Evolutionary conservation across 2,329 filamentous ascomycete species (phyloP).

Genomic region (Diaporthe nobilis): DNA sequence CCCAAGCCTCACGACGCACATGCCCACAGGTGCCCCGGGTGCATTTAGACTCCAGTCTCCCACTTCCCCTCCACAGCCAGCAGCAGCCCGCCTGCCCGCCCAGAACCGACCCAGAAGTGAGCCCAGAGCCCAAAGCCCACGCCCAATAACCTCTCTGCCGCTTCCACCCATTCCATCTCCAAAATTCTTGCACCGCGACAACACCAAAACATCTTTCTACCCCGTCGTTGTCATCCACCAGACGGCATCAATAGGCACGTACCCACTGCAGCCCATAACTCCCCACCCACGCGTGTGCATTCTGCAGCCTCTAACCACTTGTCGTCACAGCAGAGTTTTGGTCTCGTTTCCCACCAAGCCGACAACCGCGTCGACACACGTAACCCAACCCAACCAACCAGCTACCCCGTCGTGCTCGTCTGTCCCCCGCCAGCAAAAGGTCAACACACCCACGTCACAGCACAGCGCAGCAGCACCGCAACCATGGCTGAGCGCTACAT

Average conservation of each 20-base stretch:
- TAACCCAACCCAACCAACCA: constrained; percentile 22
- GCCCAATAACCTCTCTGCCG: constrained; percentile 27
- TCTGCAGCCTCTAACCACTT: constrained; percentile 18
- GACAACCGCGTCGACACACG: constrained; percentile 20
- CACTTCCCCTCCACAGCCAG: constrained; percentile 18
- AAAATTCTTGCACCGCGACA: constrained; percentile 42
- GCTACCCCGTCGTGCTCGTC: neutral
- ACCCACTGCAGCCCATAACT: constrained; percentile 4
- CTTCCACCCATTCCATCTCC: constrained; percentile 38
- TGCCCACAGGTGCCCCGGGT: constrained; percentile 18
- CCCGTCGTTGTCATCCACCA: neutral
- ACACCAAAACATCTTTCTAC: constrained; percentile 14
- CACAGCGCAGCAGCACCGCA: constrained; percentile 48
- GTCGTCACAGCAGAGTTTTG: constrained; percentile 11
- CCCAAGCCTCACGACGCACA: constrained; percentile 25
- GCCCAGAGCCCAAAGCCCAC: constrained; percentile 29
- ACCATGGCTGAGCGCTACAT: constrained; percentile 99
- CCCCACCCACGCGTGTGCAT: neutral
- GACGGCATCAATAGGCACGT: constrained; percentile 30
- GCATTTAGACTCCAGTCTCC: constrained; percentile 22
- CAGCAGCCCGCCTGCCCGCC: neutral
- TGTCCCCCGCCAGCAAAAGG: constrained; percentile 8
- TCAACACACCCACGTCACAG: constrained; percentile 31
- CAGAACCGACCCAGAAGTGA: neutral
- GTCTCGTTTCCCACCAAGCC: neutral